These are phyloP conservation scores for Musa schizocarpa DNA, from an alignment of 176 grass and related monocot species.

Conservation along the genomic window DNA sequence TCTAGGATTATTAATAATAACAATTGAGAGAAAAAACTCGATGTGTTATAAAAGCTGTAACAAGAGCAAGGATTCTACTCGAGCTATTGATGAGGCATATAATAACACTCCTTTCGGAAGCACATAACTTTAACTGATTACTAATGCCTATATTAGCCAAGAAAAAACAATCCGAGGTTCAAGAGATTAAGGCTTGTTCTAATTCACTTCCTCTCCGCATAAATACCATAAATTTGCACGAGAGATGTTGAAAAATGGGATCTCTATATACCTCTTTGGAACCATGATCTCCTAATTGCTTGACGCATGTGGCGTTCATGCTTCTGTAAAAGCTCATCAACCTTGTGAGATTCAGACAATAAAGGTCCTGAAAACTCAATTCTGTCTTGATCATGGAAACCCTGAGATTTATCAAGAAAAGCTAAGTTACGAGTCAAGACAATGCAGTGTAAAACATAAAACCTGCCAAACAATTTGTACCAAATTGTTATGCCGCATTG, in stretches of 20 bases:
- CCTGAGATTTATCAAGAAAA: constrained; percentile 25
- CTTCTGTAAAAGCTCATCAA: constrained; percentile 82
- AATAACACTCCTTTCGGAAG: too few relatives aligned
- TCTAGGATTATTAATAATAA: neutral
- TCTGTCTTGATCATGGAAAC: constrained; percentile 43
- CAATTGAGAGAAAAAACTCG: neutral
- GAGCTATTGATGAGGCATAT: too few relatives aligned
- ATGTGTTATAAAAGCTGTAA: neutral
- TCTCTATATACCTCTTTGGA: constrained; percentile 54
- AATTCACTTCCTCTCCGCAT: neutral
- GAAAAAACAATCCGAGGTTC: neutral
- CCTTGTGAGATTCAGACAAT: constrained; percentile 61
- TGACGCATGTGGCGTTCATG: constrained; percentile 80
- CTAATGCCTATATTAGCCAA: neutral
- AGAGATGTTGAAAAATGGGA: neutral
- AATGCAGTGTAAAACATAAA: constrained; percentile 11
- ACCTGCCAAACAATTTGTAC: constrained; percentile 21
- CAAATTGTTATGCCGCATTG: constrained; percentile 46
- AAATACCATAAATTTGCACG: neutral
- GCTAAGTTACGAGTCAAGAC: constrained; percentile 8
- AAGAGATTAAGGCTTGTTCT: neutral
- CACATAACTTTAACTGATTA: too few relatives aligned
- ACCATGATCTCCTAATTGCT: constrained; percentile 75
- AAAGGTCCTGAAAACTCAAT: constrained; percentile 87
- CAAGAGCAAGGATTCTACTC: neutral